Evolutionary conservation across 139 green algal genomes (phyloP).

Genomic region (Picocystis salinarum): DNA sequence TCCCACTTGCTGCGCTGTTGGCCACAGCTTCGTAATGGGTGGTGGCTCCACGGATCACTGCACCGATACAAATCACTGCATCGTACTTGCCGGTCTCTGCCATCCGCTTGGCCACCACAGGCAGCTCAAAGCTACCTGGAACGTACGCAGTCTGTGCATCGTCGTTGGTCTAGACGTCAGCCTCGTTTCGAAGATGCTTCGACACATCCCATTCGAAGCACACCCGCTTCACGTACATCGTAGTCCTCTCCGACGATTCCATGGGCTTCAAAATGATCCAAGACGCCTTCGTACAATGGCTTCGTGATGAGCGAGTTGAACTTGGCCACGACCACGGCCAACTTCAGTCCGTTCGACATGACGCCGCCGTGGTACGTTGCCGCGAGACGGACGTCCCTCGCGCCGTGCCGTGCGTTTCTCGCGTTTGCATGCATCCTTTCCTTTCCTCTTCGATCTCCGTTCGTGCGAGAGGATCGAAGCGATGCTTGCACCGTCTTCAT

Average conservation of each 20-base stretch:
- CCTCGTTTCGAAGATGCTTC: no score
- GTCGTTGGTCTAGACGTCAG: not conserved
- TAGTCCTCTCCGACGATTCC: slow-evolving; percentile 31
- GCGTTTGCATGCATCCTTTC: no score
- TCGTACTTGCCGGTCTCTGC: slow-evolving; percentile 67
- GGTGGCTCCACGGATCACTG: slow-evolving; percentile 79
- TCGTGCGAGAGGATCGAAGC: no score
- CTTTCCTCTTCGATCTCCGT: no score
- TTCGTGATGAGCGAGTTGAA: slow-evolving; percentile 96
- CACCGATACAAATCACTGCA: slow-evolving; percentile 74
- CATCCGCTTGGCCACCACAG: slow-evolving; percentile 75
- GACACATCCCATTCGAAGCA: no score
- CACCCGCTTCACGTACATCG: slow-evolving; percentile 30
- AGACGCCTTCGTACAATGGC: slow-evolving; percentile 56
- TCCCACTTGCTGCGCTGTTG: slow-evolving; percentile 49
- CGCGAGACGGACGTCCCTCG: no score
- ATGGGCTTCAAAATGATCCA: slow-evolving; percentile 52
- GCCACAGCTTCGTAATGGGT: slow-evolving; percentile 91
- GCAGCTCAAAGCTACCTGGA: slow-evolving; percentile 87
- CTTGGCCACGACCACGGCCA: slow-evolving; percentile 42
- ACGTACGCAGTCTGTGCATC: slow-evolving; percentile 67
- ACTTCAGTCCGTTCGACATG: not conserved
- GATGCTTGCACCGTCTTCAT: no score
- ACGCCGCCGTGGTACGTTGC: no score
- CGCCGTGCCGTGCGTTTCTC: no score